These are phyloP conservation scores for Hygrophorus pudorinus DNA, from an alignment of 768 basidiomycete genomes.

Conservation along the genomic window DNA sequence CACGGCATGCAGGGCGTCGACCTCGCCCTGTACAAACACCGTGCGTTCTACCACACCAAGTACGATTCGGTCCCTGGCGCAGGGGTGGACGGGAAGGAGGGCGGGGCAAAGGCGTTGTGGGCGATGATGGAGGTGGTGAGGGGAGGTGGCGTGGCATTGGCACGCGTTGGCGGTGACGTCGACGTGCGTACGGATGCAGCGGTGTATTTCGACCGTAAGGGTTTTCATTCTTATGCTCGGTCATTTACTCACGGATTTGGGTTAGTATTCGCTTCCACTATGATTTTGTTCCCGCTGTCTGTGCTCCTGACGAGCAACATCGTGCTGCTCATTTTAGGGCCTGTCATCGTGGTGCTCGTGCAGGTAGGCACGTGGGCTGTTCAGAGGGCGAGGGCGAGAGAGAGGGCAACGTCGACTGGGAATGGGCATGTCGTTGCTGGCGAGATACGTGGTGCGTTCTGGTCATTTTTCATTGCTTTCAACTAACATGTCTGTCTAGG, in stretches of 20 bases:
- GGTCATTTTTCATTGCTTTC: no score
- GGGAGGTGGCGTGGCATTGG: constrained; percentile 43
- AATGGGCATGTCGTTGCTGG: no score
- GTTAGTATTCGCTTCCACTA: constrained; percentile 46
- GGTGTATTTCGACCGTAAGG: constrained; percentile 71
- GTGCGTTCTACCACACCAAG: constrained; percentile 70
- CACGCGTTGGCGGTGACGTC: constrained; percentile 27
- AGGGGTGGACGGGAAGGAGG: constrained; percentile 18
- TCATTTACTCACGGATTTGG: background rate
- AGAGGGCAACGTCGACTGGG: no score
- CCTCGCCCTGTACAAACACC: constrained; percentile 66
- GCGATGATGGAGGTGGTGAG: constrained; percentile 64
- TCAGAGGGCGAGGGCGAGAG: no score
- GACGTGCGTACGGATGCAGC: constrained; percentile 15
- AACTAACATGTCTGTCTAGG: no score
- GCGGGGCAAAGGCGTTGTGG: constrained; percentile 51
- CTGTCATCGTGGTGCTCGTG: constrained; percentile 40
- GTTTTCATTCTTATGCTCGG: background rate
- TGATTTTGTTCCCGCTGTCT: constrained; percentile 47
- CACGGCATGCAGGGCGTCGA: constrained; percentile 60
- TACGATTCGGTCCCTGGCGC: constrained; percentile 56
- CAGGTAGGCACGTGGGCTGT: constrained; percentile 13
- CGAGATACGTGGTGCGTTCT: no score
- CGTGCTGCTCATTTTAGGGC: constrained; percentile 52
- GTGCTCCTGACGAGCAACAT: constrained; percentile 48